Percentiles rank a stretch among this genome's conserved stretches.
phyloP scores from a whole-genome alignment of 2,329 filamentous ascomycete genomes.

The Ophiosphaerella korrae region DNA sequence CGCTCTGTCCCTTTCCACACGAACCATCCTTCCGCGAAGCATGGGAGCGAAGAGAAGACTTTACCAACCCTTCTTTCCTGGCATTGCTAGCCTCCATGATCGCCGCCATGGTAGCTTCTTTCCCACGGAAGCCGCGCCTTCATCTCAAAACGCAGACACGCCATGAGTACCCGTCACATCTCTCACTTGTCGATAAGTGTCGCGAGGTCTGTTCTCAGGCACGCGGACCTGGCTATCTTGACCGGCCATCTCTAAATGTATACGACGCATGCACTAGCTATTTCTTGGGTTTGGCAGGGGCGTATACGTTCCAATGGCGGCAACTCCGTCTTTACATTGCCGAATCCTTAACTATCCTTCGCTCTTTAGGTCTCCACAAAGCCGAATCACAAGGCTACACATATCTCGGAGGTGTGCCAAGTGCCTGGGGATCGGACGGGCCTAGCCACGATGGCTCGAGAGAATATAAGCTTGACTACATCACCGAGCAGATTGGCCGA shows the following conservation, averaged over 20 bases:
- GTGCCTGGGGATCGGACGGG: slow-evolving; percentile 42
- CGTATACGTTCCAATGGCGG: slow-evolving; percentile 71
- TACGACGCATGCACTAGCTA: slow-evolving; percentile 76
- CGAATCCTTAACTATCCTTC: slow-evolving; percentile 72
- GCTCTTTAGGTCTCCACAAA: slow-evolving; percentile 69
- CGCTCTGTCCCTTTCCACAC: slow-evolving; percentile 77
- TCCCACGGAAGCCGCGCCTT: slow-evolving; percentile 71
- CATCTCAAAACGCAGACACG: slow-evolving; percentile 71
- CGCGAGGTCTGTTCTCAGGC: slow-evolving; percentile 71
- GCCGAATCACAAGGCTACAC: slow-evolving; percentile 53
- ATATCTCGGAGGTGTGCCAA: slow-evolving; percentile 43
- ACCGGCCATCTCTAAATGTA: slow-evolving; percentile 59
- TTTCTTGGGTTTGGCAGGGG: slow-evolving; percentile 70
- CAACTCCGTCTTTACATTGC: slow-evolving; percentile 72
- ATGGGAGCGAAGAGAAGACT: slow-evolving; percentile 70
- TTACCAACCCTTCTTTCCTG: slow-evolving; percentile 69
- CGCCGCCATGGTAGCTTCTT: slow-evolving; percentile 73
- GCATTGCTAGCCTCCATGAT: slow-evolving; percentile 77
- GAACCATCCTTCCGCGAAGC: slow-evolving; percentile 76
- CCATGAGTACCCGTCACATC: slow-evolving; percentile 70
- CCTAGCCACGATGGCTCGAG: slow-evolving; percentile 42
- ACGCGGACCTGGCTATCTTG: slow-evolving; percentile 64
- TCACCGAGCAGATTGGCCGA: slow-evolving; percentile 60
- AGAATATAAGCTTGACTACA: slow-evolving; percentile 49
- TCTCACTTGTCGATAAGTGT: slow-evolving; percentile 73